Percentiles rank a stretch among this genome's conserved stretches.
Evolutionary conservation across 495 filamentous ascomycete genomes (phyloP).

Genomic region (Rostrohypoxylon terebratum): DNA sequence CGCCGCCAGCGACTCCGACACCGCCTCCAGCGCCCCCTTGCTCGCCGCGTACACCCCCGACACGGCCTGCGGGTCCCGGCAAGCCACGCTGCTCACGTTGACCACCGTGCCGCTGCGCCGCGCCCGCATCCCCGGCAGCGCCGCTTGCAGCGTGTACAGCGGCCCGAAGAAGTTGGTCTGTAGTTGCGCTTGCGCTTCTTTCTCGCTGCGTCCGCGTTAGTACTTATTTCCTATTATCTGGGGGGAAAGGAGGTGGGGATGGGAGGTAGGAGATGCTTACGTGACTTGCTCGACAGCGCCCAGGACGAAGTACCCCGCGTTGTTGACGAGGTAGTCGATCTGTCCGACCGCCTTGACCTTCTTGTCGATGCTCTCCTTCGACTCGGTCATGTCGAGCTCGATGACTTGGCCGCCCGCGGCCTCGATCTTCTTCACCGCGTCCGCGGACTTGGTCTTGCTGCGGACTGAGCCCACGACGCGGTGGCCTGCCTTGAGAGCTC

Average conservation of each 20-base stretch:
- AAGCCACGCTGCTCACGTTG: constrained; percentile 61
- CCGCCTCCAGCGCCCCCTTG: constrained; percentile 57
- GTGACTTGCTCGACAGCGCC: constrained; percentile 59
- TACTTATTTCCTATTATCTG: background rate
- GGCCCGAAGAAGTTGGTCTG: constrained; percentile 66
- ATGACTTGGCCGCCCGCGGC: constrained; percentile 46
- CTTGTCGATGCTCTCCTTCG: constrained; percentile 49
- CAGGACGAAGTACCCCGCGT: constrained; percentile 59
- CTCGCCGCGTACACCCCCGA: constrained; percentile 55
- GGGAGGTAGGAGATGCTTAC: constrained; percentile 14
- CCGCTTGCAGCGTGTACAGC: constrained; percentile 56
- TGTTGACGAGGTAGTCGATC: constrained; percentile 65
- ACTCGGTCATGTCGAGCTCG: constrained; percentile 57
- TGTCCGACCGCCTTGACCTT: constrained; percentile 54
- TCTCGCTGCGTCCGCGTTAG: constrained; percentile 35
- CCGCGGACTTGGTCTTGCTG: constrained; percentile 43
- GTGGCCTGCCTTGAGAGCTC: constrained; percentile 58
- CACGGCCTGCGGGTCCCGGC: constrained; percentile 54
- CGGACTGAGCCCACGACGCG: constrained; percentile 61
- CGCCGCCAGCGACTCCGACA: constrained; percentile 51
- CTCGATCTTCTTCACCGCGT: constrained; percentile 38
- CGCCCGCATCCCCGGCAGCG: constrained; percentile 61
- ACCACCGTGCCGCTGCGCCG: constrained; percentile 59
- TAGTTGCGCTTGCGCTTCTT: constrained; percentile 59
- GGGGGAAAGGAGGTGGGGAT: background rate